Conservation (phyloP, 1,284 basidiomycete genomes). For the Apiotrichum gracile region DNA sequence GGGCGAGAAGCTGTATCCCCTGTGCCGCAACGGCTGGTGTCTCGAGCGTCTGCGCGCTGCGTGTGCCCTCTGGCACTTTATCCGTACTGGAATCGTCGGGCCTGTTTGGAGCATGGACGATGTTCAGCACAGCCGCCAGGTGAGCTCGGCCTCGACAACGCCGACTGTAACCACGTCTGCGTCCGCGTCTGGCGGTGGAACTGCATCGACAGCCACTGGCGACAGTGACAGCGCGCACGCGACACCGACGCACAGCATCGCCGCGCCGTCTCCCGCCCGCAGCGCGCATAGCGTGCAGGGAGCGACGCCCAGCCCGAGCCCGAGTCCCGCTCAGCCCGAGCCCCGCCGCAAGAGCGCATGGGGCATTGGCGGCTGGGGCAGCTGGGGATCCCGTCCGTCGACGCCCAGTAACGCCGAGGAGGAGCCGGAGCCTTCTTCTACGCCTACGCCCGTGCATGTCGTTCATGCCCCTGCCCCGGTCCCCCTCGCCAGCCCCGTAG, state of each 20-base stretch:
- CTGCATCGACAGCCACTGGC: neutral
- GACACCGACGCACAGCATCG: neutral
- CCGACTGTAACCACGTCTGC: neutral
- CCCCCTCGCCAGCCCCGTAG: neutral
- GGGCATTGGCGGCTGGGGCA: neutral
- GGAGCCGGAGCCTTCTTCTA: neutral
- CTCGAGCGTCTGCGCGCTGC: slow-evolving; percentile 65
- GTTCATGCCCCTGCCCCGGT: neutral
- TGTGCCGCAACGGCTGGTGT: slow-evolving; percentile 60
- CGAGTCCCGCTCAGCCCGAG: slow-evolving; percentile 5
- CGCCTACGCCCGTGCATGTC: neutral
- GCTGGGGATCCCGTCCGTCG: neutral
- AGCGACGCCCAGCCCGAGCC: neutral
- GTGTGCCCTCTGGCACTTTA: slow-evolving; percentile 84
- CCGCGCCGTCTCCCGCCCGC: neutral
- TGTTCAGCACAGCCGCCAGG: slow-evolving; percentile 6
- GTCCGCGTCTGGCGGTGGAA: neutral
- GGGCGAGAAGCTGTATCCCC: slow-evolving; percentile 55
- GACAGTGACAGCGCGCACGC: neutral
- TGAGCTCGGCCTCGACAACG: neutral
- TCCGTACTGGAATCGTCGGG: slow-evolving; percentile 72
- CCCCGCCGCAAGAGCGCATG: slow-evolving; percentile 17
- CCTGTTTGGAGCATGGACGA: slow-evolving; percentile 77
- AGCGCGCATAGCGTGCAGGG: no score
- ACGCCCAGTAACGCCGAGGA: neutral